Evolutionary conservation across 768 basidiomycete species (phyloP).

Genomic region (Pleurotus giganteus): DNA sequence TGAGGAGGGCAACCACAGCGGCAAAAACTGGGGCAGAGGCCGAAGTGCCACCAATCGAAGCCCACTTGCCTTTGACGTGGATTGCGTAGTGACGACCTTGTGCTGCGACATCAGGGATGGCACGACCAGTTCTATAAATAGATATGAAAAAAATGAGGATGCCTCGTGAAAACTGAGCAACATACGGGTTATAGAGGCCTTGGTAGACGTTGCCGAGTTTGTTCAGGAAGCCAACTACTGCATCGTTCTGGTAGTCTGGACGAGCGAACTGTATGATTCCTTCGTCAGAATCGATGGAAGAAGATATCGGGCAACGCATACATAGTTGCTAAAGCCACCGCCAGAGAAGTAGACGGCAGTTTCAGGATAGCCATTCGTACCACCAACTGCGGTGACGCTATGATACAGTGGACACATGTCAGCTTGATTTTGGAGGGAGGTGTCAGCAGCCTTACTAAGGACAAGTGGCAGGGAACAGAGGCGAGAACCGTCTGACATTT

Average conservation of each 20-base stretch:
- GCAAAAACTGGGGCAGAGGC: constrained; percentile 28
- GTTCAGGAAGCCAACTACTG: constrained; percentile 25
- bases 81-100: constrained; percentile 23
- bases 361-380: constrained; percentile 59
- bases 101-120: constrained; percentile 29
- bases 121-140: constrained; percentile 15
- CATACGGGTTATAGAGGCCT: constrained; percentile 25
- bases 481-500: constrained; percentile 53
- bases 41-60: constrained; percentile 23
- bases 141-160: not conserved
- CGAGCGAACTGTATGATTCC: constrained; percentile 14
- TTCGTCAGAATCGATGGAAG: not conserved
- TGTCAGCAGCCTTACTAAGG: constrained; percentile 40
- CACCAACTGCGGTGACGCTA: constrained; percentile 75
- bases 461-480: constrained; percentile 60
- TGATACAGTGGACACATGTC: not conserved
- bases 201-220: constrained; percentile 19
- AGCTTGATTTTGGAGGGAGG: not conserved
- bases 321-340: constrained; percentile 73
- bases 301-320: constrained; percentile 36
- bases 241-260: constrained; percentile 33
- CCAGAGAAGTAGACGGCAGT: constrained; percentile 60
- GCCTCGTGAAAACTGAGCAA: not conserved
- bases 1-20: constrained; percentile 25
- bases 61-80: constrained; percentile 15